Evolutionary conservation across 2,329 filamentous ascomycete species (phyloP), one percentile per base, ranked within the genome.

Genomic region (Colletotrichum trifolii): DNA sequence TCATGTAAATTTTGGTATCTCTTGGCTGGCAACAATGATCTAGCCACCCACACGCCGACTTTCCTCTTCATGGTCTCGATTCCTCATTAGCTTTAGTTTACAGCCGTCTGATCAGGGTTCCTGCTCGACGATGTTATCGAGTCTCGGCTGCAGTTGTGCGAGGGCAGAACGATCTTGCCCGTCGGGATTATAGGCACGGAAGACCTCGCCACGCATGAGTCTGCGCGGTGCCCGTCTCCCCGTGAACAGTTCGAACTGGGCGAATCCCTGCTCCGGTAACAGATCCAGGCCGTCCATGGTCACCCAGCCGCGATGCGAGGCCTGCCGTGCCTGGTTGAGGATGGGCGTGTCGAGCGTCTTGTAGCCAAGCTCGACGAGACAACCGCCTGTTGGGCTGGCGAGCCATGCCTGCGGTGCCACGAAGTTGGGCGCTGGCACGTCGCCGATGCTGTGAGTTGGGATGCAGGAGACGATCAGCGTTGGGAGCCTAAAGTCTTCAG

Each of bases 191-290:
- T 83, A 83, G 2, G 82, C 78, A 54, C 74, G 73, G 61, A 85
- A 77, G 11, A 91, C 88, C 70, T 89, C 88, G 46, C 86, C 81
- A 66, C 90, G 85, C 91, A 95, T 94, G 42, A 91, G 75, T 48
- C 87, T 80, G 34, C 91, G 84, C 8, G 90, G 90, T 9, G 90
- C 89, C 70, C 89, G 84, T 54, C 89, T 82, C 0, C 91, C 91
- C 0, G 91, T 94, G 73, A 94, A 93, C 2, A 94, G 77, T 76
- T 95, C 92, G 72, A 94, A 95, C 71, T 94, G 91, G 1, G 91
- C 91, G 76, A 92, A 92, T 0, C 90, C 92, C 73, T 94, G 91
- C 73, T 94, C 92, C 0, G 90, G 90, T 12, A 95, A 76, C 50
- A 94, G 83, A 70, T 94, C 91, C 11, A 94, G 79, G 0, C 91